Conservation (phyloP, 129 eudicot genomes). For the Centella asiatica region DNA sequence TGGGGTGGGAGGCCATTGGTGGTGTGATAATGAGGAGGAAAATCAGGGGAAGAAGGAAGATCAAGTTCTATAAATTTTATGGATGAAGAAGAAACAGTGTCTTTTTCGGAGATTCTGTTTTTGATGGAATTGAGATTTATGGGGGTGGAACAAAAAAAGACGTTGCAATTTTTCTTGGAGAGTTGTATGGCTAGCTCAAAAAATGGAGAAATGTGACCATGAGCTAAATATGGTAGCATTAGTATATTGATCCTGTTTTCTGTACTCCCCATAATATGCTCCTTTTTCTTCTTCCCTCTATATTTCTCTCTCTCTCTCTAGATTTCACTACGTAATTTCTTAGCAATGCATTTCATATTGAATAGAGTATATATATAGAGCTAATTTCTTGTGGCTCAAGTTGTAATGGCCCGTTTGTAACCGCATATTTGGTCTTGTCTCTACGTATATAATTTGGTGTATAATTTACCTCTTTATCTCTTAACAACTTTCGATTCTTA, state of each 20-base stretch:
- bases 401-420: too few relatives aligned
- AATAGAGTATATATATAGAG: too few relatives aligned
- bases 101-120: not conserved
- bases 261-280: not conserved
- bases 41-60: conserved; percentile 5
- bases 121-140: conserved; percentile 7
- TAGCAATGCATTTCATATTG: too few relatives aligned
- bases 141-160: conserved; percentile 2
- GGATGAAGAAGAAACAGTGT: too few relatives aligned
- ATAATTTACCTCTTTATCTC: too few relatives aligned
- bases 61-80: not conserved
- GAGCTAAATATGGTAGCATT: conserved; percentile 7
- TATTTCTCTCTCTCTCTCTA: too few relatives aligned
- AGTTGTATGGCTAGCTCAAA: conserved; percentile 6
- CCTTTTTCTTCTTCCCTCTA: not conserved
- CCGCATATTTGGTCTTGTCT: too few relatives aligned
- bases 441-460: too few relatives aligned
- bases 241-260: not conserved
- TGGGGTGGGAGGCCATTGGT: conserved; percentile 19
- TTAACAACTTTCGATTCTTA: too few relatives aligned
- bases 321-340: too few relatives aligned
- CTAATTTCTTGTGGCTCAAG: too few relatives aligned
- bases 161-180: not conserved
- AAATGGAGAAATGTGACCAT: conserved; percentile 6
- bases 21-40: conserved; percentile 20